phyloP scores from a whole-genome alignment of 129 eudicot genomes.

The Saposhnikovia divaricata region DNA sequence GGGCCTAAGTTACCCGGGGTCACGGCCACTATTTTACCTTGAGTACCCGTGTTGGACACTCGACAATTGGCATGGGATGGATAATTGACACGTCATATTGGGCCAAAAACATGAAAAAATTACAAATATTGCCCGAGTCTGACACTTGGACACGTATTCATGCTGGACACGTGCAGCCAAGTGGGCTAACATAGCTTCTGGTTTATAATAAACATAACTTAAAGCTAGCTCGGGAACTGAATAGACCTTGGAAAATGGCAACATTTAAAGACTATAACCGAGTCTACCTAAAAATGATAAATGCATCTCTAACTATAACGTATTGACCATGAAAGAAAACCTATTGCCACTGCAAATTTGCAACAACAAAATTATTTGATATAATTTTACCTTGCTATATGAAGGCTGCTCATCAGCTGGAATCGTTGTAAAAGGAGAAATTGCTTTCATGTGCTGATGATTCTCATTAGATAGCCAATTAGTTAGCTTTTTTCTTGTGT shows the following conservation, averaged over 20 bases:
- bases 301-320: not conserved
- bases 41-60: too few relatives aligned
- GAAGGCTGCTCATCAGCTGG: conserved; percentile 29
- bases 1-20: too few relatives aligned
- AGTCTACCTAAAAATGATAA: not conserved
- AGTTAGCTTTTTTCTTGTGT: conserved; percentile 80
- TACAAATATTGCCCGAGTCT: too few relatives aligned
- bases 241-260: not conserved
- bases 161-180: too few relatives aligned
- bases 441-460: conserved; percentile 27
- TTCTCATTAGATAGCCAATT: conserved; percentile 59
- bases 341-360: not conserved
- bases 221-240: too few relatives aligned
- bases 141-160: too few relatives aligned
- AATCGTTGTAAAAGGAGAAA: conserved; percentile 7
- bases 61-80: too few relatives aligned
- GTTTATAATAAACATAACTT: too few relatives aligned
- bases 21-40: too few relatives aligned
- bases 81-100: too few relatives aligned
- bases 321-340: not conserved
- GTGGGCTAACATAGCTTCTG: too few relatives aligned
- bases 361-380: not conserved
- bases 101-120: too few relatives aligned
- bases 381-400: conserved; percentile 34
- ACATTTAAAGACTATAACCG: not conserved